phyloP scores from a whole-genome alignment of 192 early-diverging fungal genomes.

The Allomyces macrogynus region DNA sequence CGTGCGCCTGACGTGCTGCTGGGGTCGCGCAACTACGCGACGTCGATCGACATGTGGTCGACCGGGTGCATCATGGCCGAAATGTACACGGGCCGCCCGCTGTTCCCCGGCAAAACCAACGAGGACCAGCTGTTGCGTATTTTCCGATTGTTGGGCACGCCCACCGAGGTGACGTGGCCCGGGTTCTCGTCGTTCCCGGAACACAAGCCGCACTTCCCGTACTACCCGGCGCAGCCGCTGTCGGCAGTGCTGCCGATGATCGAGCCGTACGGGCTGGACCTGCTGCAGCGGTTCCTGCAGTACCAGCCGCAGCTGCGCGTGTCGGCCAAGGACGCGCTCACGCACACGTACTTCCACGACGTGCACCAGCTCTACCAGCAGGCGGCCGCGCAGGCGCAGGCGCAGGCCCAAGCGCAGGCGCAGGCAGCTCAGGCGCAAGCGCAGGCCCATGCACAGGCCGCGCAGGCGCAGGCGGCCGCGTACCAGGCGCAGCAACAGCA shows the following conservation, averaged over 20 bases:
- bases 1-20: constrained; percentile 90
- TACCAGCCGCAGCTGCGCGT: constrained; percentile 50
- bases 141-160: constrained; percentile 61
- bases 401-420: constrained; percentile 1
- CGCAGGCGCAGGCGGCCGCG: not conserved
- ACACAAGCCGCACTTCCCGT: constrained; percentile 40
- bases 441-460: not conserved
- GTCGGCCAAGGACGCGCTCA: constrained; percentile 39
- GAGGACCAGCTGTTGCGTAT: constrained; percentile 64
- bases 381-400: constrained; percentile 1
- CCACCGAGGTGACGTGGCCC: constrained; percentile 54
- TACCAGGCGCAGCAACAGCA: not conserved
- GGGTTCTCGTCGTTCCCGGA: constrained; percentile 46
- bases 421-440: not conserved
- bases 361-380: constrained; percentile 7
- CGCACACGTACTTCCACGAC: constrained; percentile 41
- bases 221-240: constrained; percentile 38
- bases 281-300: constrained; percentile 50
- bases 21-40: constrained; percentile 83
- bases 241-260: constrained; percentile 54
- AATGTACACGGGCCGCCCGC: constrained; percentile 56
- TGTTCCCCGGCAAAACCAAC: constrained; percentile 63
- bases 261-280: constrained; percentile 42
- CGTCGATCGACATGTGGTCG: constrained; percentile 95
- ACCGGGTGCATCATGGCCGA: constrained; percentile 97